Percentiles rank a stretch among this genome's conserved stretches.
These are phyloP conservation scores for Nevesoporus exiguus DNA, from an alignment of 768 basidiomycete species.

Conservation along the genomic window DNA sequence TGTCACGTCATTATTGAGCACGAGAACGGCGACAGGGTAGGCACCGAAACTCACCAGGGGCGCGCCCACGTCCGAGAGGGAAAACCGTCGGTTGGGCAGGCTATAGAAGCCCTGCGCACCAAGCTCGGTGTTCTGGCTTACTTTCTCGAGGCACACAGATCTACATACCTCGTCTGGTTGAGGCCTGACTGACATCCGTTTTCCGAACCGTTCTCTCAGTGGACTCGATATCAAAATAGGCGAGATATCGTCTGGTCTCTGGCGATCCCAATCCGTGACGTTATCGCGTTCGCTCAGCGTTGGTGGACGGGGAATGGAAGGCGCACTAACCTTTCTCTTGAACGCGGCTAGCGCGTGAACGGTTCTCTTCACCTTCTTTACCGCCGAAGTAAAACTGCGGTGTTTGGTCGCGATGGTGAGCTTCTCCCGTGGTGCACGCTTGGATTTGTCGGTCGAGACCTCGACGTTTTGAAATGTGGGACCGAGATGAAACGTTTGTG, in stretches of 20 bases:
- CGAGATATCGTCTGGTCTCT: conserved; percentile 25
- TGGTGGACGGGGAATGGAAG: neutral
- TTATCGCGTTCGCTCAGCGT: neutral
- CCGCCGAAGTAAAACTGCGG: conserved; percentile 12
- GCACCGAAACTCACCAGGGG: conserved; percentile 13
- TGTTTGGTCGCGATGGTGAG: conserved; percentile 9
- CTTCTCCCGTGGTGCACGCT: neutral
- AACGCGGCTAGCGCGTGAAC: conserved; percentile 20
- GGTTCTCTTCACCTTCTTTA: conserved; percentile 24
- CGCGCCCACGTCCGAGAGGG: conserved; percentile 21
- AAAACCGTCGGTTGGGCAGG: conserved; percentile 30
- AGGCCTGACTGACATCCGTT: conserved; percentile 23
- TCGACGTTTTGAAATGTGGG: conserved; percentile 3
- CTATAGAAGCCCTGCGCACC: conserved; percentile 23
- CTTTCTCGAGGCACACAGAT: too few species aligned
- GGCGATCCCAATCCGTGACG: neutral
- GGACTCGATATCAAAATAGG: conserved; percentile 25
- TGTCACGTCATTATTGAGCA: neutral
- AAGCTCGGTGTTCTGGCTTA: neutral
- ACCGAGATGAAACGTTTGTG: conserved; percentile 21
- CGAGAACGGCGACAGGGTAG: neutral
- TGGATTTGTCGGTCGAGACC: conserved; percentile 7
- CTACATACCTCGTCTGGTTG: conserved; percentile 28
- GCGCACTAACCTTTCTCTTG: conserved; percentile 23
- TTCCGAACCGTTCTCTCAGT: conserved; percentile 30